Evolutionary conservation across 495 filamentous ascomycete genomes (phyloP).

Genomic region (Extremus antarcticus): DNA sequence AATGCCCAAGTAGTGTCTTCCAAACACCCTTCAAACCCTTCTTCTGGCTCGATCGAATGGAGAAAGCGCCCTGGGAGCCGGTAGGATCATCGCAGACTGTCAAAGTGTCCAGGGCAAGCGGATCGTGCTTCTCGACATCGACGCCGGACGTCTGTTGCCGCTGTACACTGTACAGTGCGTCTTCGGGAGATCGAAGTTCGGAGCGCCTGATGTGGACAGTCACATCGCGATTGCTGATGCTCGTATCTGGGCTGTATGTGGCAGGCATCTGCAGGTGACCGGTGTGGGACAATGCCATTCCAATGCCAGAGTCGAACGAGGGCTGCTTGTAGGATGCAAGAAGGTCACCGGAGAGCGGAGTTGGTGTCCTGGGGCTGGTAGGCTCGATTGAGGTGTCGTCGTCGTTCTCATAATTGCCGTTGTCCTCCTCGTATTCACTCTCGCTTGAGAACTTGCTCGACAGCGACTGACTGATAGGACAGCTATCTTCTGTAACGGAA

Average conservation of each 20-base stretch:
- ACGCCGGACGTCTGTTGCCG: background rate
- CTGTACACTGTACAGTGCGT: constrained; percentile 47
- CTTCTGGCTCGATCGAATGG: constrained; percentile 35
- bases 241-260: constrained; percentile 25
- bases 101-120: constrained; percentile 43
- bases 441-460: background rate
- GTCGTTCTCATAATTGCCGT: background rate
- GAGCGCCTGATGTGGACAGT: constrained; percentile 84
- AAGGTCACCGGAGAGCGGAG: background rate
- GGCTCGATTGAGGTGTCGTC: constrained; percentile 12
- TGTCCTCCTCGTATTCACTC: background rate
- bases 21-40: constrained; percentile 47
- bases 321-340: background rate
- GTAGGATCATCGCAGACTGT: constrained; percentile 36
- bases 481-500: background rate
- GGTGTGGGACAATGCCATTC: background rate
- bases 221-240: constrained; percentile 66
- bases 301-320: constrained; percentile 9
- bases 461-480: background rate
- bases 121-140: constrained; percentile 25
- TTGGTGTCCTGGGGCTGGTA: constrained; percentile 4
- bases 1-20: constrained; percentile 25
- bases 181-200: constrained; percentile 63
- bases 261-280: constrained; percentile 6
- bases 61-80: constrained; percentile 27